Conservation (phyloP, 257 asterid genomes). For the Thymus mandschuricus region DNA sequence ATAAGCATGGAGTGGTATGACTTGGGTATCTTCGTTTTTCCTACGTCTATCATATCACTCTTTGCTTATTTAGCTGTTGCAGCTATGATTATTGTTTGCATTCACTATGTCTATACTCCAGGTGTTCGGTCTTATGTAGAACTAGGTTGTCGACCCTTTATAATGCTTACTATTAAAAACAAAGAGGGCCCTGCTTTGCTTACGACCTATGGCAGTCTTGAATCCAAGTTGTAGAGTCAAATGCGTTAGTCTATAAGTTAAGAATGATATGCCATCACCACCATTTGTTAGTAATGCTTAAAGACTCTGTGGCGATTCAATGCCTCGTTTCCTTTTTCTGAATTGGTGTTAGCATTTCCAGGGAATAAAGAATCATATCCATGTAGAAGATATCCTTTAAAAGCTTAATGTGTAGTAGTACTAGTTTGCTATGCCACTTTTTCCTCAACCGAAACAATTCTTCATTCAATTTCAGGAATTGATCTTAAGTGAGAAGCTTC, state of each 20-base stretch:
- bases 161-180: not conserved
- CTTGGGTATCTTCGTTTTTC: slow-evolving; percentile 19
- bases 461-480: slow-evolving; percentile 56
- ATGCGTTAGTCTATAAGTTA: not conserved
- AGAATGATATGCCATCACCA: not conserved
- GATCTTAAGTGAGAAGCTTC: slow-evolving; percentile 90
- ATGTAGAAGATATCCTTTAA: not conserved
- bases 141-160: slow-evolving; percentile 6
- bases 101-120: not conserved
- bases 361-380: not conserved
- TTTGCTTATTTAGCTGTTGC: slow-evolving; percentile 6
- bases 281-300: not conserved
- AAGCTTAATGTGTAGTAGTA: not conserved
- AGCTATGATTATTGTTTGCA: not conserved
- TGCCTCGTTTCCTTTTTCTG: slow-evolving; percentile 10
- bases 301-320: not conserved
- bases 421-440: not conserved
- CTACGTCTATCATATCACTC: slow-evolving; percentile 23
- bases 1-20: slow-evolving; percentile 94
- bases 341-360: not conserved
- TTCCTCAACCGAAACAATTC: not conserved
- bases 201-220: not conserved
- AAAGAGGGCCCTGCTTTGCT: slow-evolving; percentile 2
- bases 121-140: slow-evolving; percentile 4
- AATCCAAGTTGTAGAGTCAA: slow-evolving; percentile 1